Evolutionary conservation across 306 rosid species (phyloP), one percentile per base, ranked within the genome.

Genomic region (Sesbania bispinosa): DNA sequence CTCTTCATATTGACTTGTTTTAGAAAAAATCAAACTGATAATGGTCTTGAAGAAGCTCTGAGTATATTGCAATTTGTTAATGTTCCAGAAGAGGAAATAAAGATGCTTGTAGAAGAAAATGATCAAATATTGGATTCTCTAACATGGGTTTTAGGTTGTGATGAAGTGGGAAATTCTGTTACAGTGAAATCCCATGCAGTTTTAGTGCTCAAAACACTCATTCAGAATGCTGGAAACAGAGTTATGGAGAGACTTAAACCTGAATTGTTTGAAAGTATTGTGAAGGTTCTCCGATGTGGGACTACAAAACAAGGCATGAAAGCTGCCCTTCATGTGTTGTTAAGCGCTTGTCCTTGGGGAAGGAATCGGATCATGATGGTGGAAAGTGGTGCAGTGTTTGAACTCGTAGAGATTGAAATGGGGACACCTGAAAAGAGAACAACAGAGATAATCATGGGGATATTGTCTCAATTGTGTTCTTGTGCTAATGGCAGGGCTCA

Each of bases 401-500:
- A 86, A 54, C 82, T 90, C 0, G 16, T 88, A 1, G 94, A 90
- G 62, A 73, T 84, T 6, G 90, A 86, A 27, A 6, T 85, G 8
- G 14, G 5, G 2, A 41, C 68, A 1, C 77, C 78, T 0, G 89
- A 85, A 26, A 86, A 72, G 73, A 73, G 77, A 38, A 69, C 67
- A 4, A 79, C 81, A 0, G 97, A 90, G 58, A 86, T 1, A 78
- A n/a, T n/a, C 79, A 5, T 90, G 0, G 83, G 82, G 0, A 71
- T 81, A 7, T 9, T 90, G 0, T 83, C 79, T 18, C 83, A 85
- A n/a, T 10, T 90, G 43, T 90, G 97, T 53, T 73, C 77, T 1
- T 85, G 84, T 46, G 90, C 97, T 0, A 86, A 83, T 4, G 97
- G 97, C 1, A 80, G 97, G 20, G 88, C 90, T 42, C 73, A 70